phyloP scores from a whole-genome alignment of 2,329 filamentous ascomycete species.

The Trichothecium roseum region DNA sequence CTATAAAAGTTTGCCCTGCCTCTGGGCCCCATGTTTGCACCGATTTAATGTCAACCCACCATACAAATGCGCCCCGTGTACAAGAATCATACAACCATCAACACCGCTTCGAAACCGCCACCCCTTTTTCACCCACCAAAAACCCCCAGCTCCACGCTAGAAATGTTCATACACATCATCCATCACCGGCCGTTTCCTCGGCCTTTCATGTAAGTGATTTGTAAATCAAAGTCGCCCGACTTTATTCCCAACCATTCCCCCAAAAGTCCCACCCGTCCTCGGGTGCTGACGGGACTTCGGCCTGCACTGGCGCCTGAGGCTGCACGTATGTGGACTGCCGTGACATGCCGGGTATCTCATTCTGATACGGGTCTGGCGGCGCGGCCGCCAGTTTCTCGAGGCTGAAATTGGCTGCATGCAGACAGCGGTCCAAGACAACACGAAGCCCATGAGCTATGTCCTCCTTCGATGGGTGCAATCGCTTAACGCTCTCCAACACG shows the following conservation, averaged over 20 bases:
- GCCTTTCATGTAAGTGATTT: too few species aligned
- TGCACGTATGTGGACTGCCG: not conserved
- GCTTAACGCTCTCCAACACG: slow-evolving; percentile 34
- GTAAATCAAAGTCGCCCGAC: not conserved
- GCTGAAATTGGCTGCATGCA: slow-evolving; percentile 31
- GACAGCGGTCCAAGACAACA: slow-evolving; percentile 31
- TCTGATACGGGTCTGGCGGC: not conserved
- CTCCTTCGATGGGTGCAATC: slow-evolving; percentile 27
- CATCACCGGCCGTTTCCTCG: not conserved
- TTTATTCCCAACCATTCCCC: slow-evolving; percentile 3
- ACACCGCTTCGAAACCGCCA: too few species aligned
- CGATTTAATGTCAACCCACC: too few species aligned
- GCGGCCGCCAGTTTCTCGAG: slow-evolving; percentile 21
- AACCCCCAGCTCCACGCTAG: too few species aligned
- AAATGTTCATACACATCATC: too few species aligned
- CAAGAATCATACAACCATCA: too few species aligned
- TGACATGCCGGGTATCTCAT: not conserved
- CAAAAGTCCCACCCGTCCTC: slow-evolving; percentile 18
- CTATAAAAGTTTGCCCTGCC: too few species aligned
- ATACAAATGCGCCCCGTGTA: too few species aligned
- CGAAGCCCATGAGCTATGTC: slow-evolving; percentile 30
- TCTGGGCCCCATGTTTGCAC: too few species aligned
- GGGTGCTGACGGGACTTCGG: slow-evolving; percentile 20
- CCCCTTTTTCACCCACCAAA: too few species aligned
- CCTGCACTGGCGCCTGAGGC: not conserved